A percentile compares a stretch with the other conserved stretches of the same genome.
Conservation (phyloP, 2,329 filamentous ascomycete species). For the Pyricularia grisea region DNA sequence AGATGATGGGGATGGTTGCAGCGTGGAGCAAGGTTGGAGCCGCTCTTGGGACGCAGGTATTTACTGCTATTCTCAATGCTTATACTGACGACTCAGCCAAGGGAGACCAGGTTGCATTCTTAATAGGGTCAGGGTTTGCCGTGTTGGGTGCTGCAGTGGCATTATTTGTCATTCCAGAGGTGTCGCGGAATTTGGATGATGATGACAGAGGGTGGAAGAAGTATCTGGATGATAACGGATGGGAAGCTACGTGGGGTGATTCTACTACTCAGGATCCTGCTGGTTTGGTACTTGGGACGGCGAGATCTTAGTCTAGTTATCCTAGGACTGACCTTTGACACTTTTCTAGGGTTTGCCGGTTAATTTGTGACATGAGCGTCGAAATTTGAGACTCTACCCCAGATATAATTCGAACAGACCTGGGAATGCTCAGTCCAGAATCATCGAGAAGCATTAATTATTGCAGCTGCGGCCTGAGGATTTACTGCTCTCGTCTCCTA, state of each 20-base stretch:
- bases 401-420: too few species aligned
- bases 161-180: conserved; percentile 34
- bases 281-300: conserved; percentile 6
- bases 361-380: too few species aligned
- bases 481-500: too few species aligned
- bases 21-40: conserved; percentile 39
- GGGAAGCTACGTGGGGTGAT: conserved; percentile 24
- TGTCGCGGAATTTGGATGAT: conserved; percentile 22
- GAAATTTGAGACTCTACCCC: too few species aligned
- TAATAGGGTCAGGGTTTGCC: conserved; percentile 40
- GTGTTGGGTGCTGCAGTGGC: conserved; percentile 32
- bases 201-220: conserved; percentile 33
- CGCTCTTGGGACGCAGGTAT: conserved; percentile 38
- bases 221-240: conserved; percentile 32
- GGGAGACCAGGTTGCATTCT: conserved; percentile 38
- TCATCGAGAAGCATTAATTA: too few species aligned
- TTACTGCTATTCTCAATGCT: conserved; percentile 37
- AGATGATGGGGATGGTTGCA: conserved; percentile 36
- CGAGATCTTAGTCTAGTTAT: neutral
- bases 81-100: conserved; percentile 26
- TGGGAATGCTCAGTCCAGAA: too few species aligned
- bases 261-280: conserved; percentile 17
- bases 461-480: too few species aligned
- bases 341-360: too few species aligned
- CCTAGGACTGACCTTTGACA: too few species aligned